These are phyloP conservation scores for Aaosphaeria arxii DNA, from an alignment of 2,329 filamentous ascomycete species.

Conservation along the genomic window DNA sequence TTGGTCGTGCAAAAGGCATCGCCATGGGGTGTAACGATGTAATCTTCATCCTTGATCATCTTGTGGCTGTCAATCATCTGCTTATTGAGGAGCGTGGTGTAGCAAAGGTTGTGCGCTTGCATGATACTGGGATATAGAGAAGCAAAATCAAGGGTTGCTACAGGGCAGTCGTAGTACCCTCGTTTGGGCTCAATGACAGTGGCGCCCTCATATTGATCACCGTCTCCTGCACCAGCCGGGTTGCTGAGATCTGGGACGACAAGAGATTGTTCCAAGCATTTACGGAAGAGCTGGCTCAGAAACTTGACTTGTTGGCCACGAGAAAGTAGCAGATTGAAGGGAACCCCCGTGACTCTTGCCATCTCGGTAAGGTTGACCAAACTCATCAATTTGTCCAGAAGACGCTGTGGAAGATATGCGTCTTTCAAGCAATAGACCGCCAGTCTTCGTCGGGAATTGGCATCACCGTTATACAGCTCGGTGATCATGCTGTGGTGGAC, in stretches of 20 bases:
- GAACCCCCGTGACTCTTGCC: slow-evolving; percentile 97
- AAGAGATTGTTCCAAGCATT: slow-evolving; percentile 87
- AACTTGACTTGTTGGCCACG: slow-evolving; percentile 97
- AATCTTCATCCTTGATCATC: slow-evolving; percentile 86
- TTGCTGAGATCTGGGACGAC: slow-evolving; percentile 84
- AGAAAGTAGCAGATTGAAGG: slow-evolving; percentile 90
- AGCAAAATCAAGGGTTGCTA: slow-evolving; percentile 97
- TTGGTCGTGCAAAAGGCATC: slow-evolving; percentile 89
- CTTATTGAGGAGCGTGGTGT: slow-evolving; percentile 87
- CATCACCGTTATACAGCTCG: slow-evolving; percentile 92
- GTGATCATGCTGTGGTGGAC: slow-evolving; percentile 99
- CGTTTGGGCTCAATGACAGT: slow-evolving; percentile 95
- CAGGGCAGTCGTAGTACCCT: slow-evolving; percentile 91
- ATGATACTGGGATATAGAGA: slow-evolving; percentile 99
- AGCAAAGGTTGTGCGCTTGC: slow-evolving; percentile 97
- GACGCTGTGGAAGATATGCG: slow-evolving; percentile 86
- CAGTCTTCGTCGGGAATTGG: slow-evolving; percentile 84
- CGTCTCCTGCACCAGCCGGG: slow-evolving; percentile 59
- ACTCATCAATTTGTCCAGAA: slow-evolving; percentile 98
- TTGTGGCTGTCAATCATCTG: slow-evolving; percentile 70
- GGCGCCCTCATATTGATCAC: slow-evolving; percentile 91
- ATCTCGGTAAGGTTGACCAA: slow-evolving; percentile 99
- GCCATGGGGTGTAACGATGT: slow-evolving; percentile 92
- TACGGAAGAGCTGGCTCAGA: slow-evolving; percentile 93
- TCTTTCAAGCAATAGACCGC: slow-evolving; percentile 98